These are phyloP conservation scores for Naganishia onofrii DNA, from an alignment of 768 basidiomycete genomes.

Conservation along the genomic window DNA sequence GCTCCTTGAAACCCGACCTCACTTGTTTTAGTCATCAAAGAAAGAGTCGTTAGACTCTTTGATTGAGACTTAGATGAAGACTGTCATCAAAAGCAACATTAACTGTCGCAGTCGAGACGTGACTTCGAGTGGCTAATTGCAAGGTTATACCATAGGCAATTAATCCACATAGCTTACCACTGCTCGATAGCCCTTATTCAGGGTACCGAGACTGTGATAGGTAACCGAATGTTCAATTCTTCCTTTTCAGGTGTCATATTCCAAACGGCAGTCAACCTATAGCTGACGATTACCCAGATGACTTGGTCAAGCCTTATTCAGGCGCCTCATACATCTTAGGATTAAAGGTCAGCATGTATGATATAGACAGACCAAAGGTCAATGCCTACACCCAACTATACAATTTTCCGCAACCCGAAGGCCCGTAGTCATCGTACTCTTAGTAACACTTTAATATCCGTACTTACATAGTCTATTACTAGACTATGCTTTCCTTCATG, in stretches of 20 bases:
- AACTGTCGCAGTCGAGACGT: conserved; percentile 42
- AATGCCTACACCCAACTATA: neutral
- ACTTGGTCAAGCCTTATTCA: conserved; percentile 12
- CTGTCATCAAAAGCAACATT: conserved; percentile 45
- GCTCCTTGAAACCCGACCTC: conserved; percentile 57
- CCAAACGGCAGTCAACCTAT: conserved; percentile 10
- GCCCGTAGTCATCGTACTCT: neutral
- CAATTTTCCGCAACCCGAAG: neutral
- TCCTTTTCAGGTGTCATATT: neutral
- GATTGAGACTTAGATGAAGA: conserved; percentile 51
- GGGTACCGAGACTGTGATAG: conserved; percentile 3
- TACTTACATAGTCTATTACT: conserved; percentile 10
- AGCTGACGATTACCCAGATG: conserved; percentile 13
- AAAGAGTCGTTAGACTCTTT: conserved; percentile 49
- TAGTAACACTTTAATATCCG: conserved; percentile 2
- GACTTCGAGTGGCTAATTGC: conserved; percentile 53
- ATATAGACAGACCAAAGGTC: conserved; percentile 1
- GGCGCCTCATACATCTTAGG: conserved; percentile 14
- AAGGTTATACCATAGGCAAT: conserved; percentile 53
- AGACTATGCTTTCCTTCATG: conserved; percentile 14
- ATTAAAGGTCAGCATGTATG: conserved; percentile 16
- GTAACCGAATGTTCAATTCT: conserved; percentile 5
- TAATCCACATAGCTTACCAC: conserved; percentile 49
- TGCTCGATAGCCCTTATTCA: conserved; percentile 12
- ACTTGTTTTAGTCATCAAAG: conserved; percentile 54